Evolutionary conservation across 345 rosid species (phyloP).

Genomic region (Theobroma cacao): DNA sequence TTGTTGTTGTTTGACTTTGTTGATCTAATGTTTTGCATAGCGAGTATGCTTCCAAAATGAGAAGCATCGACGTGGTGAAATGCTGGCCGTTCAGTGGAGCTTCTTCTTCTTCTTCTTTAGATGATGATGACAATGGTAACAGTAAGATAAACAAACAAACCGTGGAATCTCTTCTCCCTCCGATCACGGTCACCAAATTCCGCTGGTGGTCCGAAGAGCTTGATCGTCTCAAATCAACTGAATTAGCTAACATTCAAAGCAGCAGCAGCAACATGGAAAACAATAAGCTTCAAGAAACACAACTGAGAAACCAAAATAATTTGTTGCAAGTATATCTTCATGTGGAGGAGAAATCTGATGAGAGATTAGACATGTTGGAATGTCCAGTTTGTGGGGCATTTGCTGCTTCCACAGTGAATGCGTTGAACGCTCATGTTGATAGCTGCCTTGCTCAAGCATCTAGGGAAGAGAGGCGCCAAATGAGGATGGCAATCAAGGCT

Average conservation of each 20-base stretch:
- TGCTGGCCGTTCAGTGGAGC: conserved; percentile 58
- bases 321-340: not conserved
- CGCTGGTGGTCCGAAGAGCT: conserved; percentile 77
- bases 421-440: conserved; percentile 22
- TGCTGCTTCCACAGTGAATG: conserved; percentile 22
- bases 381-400: conserved; percentile 28
- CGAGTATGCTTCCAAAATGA: conserved; percentile 44
- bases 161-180: conserved; percentile 46
- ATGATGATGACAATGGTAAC: not conserved
- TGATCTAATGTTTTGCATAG: conserved; percentile 25
- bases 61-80: conserved; percentile 47
- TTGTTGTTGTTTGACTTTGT: conserved; percentile 1
- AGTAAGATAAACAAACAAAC: conserved; percentile 16
- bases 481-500: conserved; percentile 22
- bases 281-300: not conserved
- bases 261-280: not conserved
- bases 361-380: conserved; percentile 14
- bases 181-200: conserved; percentile 50
- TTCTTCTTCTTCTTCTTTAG: not conserved
- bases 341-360: conserved; percentile 13
- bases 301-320: not conserved
- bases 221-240: conserved; percentile 24
- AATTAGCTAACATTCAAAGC: not conserved
- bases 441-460: conserved; percentile 26
- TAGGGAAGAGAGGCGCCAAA: conserved; percentile 20